Evolutionary conservation across 192 early-diverging fungal species (phyloP).

Genomic region (Diversispora epigaea): DNA sequence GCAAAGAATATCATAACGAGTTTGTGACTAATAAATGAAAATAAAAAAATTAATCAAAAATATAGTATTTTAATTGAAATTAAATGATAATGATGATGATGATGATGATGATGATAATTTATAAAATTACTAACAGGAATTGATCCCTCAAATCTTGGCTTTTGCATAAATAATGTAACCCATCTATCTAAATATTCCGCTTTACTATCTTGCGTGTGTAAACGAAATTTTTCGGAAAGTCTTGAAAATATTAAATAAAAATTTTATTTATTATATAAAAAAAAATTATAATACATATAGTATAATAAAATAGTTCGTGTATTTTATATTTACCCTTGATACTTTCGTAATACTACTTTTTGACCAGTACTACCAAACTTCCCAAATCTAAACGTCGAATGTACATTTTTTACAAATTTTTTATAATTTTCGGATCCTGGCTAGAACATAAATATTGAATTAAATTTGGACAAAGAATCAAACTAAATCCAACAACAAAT

Average conservation of each 20-base stretch:
- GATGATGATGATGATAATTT: no score
- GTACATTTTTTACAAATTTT: conserved; percentile 1
- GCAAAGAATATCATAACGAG: background rate
- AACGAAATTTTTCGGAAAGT: conserved; percentile 9
- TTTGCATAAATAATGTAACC: background rate
- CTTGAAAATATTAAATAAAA: background rate
- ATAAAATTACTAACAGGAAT: background rate
- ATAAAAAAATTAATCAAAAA: background rate
- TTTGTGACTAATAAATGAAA: background rate
- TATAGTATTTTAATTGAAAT: background rate
- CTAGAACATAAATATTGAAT: background rate
- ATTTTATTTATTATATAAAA: no score
- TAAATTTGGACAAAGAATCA: no score
- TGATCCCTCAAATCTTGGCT: background rate
- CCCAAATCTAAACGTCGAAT: background rate
- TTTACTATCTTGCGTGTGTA: conserved; percentile 12
- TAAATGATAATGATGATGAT: no score
- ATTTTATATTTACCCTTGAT: conserved; percentile 7
- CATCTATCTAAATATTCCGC: background rate
- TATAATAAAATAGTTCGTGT: background rate
- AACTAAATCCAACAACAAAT: no score
- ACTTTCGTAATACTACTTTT: background rate
- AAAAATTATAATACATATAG: no score
- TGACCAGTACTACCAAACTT: conserved; percentile 21
- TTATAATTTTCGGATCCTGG: background rate